These are phyloP conservation scores for Colletotrichum australisinense DNA, from an alignment of 2,329 filamentous ascomycete species.

Conservation along the genomic window DNA sequence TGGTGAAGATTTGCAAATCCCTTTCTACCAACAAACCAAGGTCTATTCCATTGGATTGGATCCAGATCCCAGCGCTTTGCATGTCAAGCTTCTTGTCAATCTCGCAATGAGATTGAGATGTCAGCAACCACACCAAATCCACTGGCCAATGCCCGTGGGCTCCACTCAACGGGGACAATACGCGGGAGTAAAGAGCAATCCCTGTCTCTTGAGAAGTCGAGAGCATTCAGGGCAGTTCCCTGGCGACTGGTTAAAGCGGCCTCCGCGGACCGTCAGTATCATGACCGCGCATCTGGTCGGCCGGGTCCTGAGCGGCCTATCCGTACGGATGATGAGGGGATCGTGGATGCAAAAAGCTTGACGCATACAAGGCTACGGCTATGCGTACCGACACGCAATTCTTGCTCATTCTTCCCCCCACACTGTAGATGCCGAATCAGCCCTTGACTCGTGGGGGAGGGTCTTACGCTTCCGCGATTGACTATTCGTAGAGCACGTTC, in stretches of 20 bases:
- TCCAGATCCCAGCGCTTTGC: background rate
- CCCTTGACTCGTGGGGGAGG: conserved; percentile 1
- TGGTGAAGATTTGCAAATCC: background rate
- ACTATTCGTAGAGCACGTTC: background rate
- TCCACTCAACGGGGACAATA: background rate
- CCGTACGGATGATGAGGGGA: background rate
- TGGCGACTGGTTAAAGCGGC: background rate
- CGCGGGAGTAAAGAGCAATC: background rate
- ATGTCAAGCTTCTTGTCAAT: conserved; percentile 27
- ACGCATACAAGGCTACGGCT: conserved; percentile 8
- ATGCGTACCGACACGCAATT: background rate
- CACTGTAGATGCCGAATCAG: background rate
- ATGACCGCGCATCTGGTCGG: conserved; percentile 8
- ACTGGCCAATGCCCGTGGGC: background rate
- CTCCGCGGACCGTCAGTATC: background rate
- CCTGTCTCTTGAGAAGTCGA: background rate
- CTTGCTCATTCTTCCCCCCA: background rate
- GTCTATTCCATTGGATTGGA: background rate
- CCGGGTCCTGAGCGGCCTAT: background rate
- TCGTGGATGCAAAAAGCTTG: conserved; percentile 21
- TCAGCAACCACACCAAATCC: conserved; percentile 10
- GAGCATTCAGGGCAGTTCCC: background rate
- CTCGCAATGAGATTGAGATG: background rate
- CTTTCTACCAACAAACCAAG: background rate
- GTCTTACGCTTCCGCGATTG: background rate